These are phyloP conservation scores for Chaetomium tenue DNA, from an alignment of 495 filamentous ascomycete genomes.

Conservation along the genomic window DNA sequence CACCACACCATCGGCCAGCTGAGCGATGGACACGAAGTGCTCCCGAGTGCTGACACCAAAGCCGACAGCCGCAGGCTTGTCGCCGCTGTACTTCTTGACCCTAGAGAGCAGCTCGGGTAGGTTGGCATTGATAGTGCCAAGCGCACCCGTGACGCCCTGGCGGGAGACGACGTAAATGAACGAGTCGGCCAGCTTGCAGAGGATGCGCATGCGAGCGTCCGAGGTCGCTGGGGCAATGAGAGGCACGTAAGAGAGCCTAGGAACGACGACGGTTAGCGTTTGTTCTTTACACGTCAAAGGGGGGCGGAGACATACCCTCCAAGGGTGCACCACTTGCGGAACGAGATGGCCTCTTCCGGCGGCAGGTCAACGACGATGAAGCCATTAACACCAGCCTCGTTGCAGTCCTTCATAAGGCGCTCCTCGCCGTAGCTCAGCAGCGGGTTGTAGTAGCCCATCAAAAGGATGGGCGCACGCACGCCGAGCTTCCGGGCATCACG, in stretches of 20 bases:
- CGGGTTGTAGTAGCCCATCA: conserved; percentile 99
- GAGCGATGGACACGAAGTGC: conserved; percentile 82
- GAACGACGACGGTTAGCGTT: conserved; percentile 10
- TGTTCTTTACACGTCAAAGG: background rate
- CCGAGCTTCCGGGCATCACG: conserved; percentile 71
- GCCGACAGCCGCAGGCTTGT: conserved; percentile 84
- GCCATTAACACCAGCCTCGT: conserved; percentile 84
- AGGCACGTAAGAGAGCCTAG: conserved; percentile 83
- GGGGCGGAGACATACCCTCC: conserved; percentile 55
- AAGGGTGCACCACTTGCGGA: conserved; percentile 77
- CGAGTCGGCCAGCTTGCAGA: conserved; percentile 95
- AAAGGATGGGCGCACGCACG: conserved; percentile 73
- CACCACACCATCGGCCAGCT: conserved; percentile 91
- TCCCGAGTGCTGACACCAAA: conserved; percentile 96
- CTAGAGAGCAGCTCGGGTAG: conserved; percentile 76
- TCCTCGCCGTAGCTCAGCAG: conserved; percentile 91
- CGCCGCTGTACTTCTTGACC: conserved; percentile 90
- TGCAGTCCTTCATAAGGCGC: conserved; percentile 77
- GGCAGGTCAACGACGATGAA: conserved; percentile 98
- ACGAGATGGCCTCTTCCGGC: conserved; percentile 92
- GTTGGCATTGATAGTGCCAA: conserved; percentile 72
- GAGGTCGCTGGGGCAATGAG: conserved; percentile 93
- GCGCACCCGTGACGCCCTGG: conserved; percentile 94
- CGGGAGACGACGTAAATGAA: conserved; percentile 99
- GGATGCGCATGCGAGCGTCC: conserved; percentile 85